Percentiles rank a stretch among this genome's conserved stretches.
Conservation (phyloP, 805 yeast genomes). For the Isabelozyma gotoi region DNA sequence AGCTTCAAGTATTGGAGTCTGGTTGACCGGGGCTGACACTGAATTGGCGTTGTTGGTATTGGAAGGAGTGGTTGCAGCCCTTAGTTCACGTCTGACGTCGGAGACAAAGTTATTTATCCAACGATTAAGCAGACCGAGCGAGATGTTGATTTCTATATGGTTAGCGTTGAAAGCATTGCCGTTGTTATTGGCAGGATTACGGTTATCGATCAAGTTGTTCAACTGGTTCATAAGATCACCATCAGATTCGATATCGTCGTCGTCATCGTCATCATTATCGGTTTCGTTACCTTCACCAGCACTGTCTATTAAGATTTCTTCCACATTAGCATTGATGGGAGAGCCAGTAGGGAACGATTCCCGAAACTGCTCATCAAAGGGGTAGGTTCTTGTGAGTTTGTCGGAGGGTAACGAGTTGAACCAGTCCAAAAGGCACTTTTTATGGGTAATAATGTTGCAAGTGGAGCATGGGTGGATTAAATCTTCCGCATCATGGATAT, state of each 20-base stretch:
- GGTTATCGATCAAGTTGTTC: background rate
- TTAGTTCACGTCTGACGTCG: conserved; percentile 1
- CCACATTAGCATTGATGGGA: background rate
- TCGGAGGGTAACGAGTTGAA: conserved; percentile 33
- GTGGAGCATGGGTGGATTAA: conserved; percentile 38
- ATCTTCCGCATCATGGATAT: conserved; percentile 32
- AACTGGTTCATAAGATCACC: background rate
- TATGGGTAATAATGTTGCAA: conserved; percentile 35
- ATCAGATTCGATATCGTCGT: background rate
- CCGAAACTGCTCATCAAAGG: background rate
- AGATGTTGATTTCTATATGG: conserved; percentile 6
- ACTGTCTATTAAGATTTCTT: background rate
- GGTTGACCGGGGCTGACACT: too few relatives aligned
- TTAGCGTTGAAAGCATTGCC: background rate
- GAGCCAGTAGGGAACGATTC: background rate
- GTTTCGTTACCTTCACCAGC: background rate
- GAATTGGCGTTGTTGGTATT: background rate
- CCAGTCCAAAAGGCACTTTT: conserved; percentile 42
- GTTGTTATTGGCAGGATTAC: background rate
- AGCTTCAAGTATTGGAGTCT: too few relatives aligned
- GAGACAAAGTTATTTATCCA: conserved; percentile 12
- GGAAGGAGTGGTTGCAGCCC: background rate
- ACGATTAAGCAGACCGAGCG: conserved; percentile 12
- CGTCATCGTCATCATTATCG: background rate
- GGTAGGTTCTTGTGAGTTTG: conserved; percentile 9